A percentile compares a stretch with the other conserved stretches of the same genome.
These are phyloP conservation scores for Nyssa sinensis DNA, from an alignment of 148 eudicot species.

Conservation along the genomic window DNA sequence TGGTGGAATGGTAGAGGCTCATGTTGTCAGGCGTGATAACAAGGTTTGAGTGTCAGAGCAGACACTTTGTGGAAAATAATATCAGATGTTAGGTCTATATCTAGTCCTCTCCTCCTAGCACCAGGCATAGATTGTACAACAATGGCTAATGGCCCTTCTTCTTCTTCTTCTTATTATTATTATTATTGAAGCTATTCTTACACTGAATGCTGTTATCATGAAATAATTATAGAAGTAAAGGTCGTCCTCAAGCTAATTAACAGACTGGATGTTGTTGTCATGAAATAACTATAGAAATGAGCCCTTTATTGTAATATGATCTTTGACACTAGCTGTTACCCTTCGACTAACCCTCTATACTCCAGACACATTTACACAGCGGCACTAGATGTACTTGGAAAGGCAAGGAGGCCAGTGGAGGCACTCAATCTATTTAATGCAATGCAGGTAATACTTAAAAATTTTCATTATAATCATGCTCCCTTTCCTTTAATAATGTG, in stretches of 20 bases:
- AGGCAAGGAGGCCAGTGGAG: conserved; percentile 88
- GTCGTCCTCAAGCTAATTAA: no score
- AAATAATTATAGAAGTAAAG: background rate
- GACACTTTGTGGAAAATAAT: no score
- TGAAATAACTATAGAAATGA: background rate
- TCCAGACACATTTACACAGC: conserved; percentile 79
- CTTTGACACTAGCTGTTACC: background rate
- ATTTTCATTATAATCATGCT: background rate
- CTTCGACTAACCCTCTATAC: conserved; percentile 16
- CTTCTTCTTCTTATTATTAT: no score
- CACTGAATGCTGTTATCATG: background rate
- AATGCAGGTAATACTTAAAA: conserved; percentile 68
- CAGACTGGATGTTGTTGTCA: background rate
- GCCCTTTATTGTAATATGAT: background rate
- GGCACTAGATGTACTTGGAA: conserved; percentile 84
- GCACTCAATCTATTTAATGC: conserved; percentile 68
- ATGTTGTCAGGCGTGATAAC: no score
- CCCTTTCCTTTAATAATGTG: conserved; percentile 8
- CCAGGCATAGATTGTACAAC: no score
- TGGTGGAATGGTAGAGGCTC: no score
- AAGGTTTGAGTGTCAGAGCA: no score
- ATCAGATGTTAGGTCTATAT: background rate
- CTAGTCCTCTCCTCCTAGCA: no score
- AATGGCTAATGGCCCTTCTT: no score
- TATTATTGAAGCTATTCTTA: no score